Base-by-base conservation (phyloP, 2,329 filamentous ascomycete species). In the Phaeosphaeriaceae sp. region DNA sequence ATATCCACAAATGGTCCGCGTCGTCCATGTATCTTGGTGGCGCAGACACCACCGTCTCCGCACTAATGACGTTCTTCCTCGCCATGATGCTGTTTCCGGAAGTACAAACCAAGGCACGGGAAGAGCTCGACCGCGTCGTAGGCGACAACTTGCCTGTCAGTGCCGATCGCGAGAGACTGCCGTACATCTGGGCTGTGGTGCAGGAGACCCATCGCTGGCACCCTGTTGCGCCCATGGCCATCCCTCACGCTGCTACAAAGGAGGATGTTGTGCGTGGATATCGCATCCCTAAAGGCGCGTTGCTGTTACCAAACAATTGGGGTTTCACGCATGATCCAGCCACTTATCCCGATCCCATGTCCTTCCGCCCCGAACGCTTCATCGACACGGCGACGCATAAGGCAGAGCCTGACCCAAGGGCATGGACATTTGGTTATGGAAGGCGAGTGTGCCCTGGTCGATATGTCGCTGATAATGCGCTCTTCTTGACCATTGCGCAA, bases 41-140 rank as follows among this genome's bases (percentile, higher is more conserved):
- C n/a, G 83, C 78, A 2, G 78, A 82, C 1, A 81, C 76, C 2
- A 84, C 78, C 1, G 78, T 82, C 0, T 80, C 75, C 0, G 72
- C 79, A 0, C 57, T 83, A 2, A 66, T 72, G 48, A 71, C 63
- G 0, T 86, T 86, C 66, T 76, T 84, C 20, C 76, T 87, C 0
- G 84, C 83, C 0, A 86, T 86, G 71, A 80, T 78, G 17, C 72
- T 84, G 7, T 84, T 82, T 40, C 82, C 81, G 0, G 67, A 76
- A 1, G 72, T 84, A 0, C 83, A 85, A 51, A 65, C 66, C 21
- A 85, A 84, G 56, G 82, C 81, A 0, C 80, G 80, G 58, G 72
- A 71, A 4, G 76, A 82, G 44, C 70, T 87, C 13, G 84, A 87
- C 56, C 65, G 72, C 3, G 81, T 85, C 0, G 76, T 85, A 5